Evolutionary conservation across 805 yeast genomes (phyloP), one percentile per base, ranked within the genome.

Genomic region (Lipomyces spencermartinsiae): DNA sequence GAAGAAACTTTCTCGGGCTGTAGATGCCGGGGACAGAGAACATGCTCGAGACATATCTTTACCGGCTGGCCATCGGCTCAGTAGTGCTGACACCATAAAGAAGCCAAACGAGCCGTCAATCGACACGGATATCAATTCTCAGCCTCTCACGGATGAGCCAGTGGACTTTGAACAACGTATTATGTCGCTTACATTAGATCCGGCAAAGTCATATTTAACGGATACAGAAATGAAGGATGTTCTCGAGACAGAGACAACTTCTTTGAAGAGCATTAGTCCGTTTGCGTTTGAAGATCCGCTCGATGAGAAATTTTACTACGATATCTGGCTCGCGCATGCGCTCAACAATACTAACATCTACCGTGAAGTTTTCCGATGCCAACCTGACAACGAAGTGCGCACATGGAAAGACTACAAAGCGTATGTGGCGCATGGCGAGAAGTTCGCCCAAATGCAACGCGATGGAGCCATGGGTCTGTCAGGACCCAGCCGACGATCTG

Each of bases 361-460:
- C 80, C 83, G 97, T 69, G 82, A 89, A 77, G 91, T 95, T 0
- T 95, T 95, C 84, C 93, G 93, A 71, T 87, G 92, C 70, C 99
- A 96, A 76, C 99, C 99, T 0, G 99, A 95, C 78, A 92, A 94
- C 77, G 83, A 86, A 6, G 98, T 94, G n/a, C 83, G 83, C 31
- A 85, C 93, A 0, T 95, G 99, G 99, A 85, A 85, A 65, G 97
- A 92, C 65, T 95, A 92, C 78, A 93, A 91, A 76, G 65, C 54
- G 8, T 70, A 64, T 51, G 43, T 43, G 35, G 73, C 76, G 1
- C 78, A 75, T 66, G 76, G 75, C 19, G 78, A 78, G 64, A 71
- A 75, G 22, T 81, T 81, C 70, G 75, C 78, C 14, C 61, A 56
- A 25, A 54, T 22, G 64, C 71, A 43, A 62, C 29, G 46, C 58